Base-by-base conservation (phyloP, 495 filamentous ascomycete genomes). In the Podospora conica region DNA sequence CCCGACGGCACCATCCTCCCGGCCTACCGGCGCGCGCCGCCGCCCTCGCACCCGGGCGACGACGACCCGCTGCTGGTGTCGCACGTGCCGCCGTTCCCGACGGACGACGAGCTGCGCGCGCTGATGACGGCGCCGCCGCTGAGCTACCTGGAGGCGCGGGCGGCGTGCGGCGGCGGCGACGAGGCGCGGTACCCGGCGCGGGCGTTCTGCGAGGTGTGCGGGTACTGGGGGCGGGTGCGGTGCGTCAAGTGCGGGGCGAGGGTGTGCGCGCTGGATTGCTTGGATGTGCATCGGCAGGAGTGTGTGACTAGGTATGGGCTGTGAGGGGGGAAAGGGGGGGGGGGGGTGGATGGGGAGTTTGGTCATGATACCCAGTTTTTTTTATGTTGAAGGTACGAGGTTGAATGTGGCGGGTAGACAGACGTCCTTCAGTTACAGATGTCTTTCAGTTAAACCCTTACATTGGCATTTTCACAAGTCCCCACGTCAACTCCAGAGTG, bases 191-290 rank as follows among this genome's bases (percentile, higher is more conserved):
- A 85, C 60, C 86, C 91, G n/a, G 78, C 82, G 61, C 81, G 92
- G 60, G 73, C 75, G 25, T 97, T 97, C 72, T 97, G 93, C 78
- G 91, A 90, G 71, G 88, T 93, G 60, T 97, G 93, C 77, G 93
- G 93, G 29, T 96, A 95, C 76, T 97, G 93, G 93, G 93, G 93
- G 1, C 83, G 89, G 68, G 89, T 92, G 28, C 86, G 84, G 76
- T 97, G 93, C 76, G 86, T 89, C 79, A 93, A 87, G 77, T 97
- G 93, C 78, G 91, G 91, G 40, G 81, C 84, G 63, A 76, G 91
- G 68, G 90, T 89, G 11, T 97, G 93, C 77, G 90, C 91, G 67
- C 75, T 97, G 63, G 88, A 90, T 66, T 96, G 93, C 75, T 85
- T 93, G 68, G 85, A 86, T 68, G 80, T 84, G 55, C 93, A 97